phyloP scores from a whole-genome alignment of 495 filamentous ascomycete species.

The Penicillium mononematosum region DNA sequence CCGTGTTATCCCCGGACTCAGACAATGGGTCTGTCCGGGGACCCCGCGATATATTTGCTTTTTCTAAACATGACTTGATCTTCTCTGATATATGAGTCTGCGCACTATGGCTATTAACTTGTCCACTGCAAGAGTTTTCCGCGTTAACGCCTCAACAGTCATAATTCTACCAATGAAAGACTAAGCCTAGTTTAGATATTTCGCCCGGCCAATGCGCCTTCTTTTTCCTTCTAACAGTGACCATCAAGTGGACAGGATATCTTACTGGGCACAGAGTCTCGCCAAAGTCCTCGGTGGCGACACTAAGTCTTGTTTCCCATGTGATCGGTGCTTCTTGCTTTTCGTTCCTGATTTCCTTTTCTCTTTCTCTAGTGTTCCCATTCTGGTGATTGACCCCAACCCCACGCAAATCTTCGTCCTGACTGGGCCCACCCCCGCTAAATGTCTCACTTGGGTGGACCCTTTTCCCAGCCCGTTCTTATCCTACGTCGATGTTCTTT shows the following conservation, averaged over 20 bases:
- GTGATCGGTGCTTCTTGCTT: conserved; percentile 13
- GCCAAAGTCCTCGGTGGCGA: background rate
- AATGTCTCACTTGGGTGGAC: conserved; percentile 25
- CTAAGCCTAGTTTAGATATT: conserved; percentile 2
- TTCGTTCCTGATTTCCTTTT: conserved; percentile 12
- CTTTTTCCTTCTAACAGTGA: background rate
- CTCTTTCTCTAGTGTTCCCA: too few relatives aligned
- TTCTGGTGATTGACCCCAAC: background rate
- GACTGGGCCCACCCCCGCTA: conserved; percentile 6
- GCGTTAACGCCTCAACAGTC: too few relatives aligned
- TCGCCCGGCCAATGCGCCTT: background rate
- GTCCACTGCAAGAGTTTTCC: background rate
- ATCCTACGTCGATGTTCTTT: too few relatives aligned
- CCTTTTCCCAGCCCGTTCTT: background rate
- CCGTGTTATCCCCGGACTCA: background rate
- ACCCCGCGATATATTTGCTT: conserved; percentile 11
- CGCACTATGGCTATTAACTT: background rate
- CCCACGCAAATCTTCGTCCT: background rate
- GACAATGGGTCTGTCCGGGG: background rate
- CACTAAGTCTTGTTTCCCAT: conserved; percentile 9
- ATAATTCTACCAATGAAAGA: background rate
- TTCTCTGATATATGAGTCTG: background rate
- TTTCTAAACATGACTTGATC: background rate
- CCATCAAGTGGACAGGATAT: background rate
- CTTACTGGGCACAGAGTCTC: background rate